Base-by-base conservation (phyloP, 805 yeast species). In the Kluyveromyces starmeri region DNA sequence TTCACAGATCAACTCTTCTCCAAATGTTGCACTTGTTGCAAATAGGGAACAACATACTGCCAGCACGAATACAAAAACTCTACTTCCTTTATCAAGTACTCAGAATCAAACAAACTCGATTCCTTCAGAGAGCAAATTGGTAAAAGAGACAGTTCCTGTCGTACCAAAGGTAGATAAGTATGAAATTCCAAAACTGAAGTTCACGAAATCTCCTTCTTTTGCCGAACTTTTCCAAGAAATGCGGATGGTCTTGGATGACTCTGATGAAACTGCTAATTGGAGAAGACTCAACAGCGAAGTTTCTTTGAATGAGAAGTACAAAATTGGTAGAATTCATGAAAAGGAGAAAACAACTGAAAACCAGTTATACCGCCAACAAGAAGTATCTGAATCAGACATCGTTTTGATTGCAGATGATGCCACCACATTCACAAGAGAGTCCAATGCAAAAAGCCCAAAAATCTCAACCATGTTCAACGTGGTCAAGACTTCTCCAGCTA, bases 191-290 rank as follows among this genome's bases (percentile, higher is more conserved):
- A 33, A 14, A 19, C 37, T 40, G 1, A 28, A 29, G 2, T 46
- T 54, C 34, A 42, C 40, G 11, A 48, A 49, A 34, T 56, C 61
- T 2, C 47, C 55, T 13, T 56, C 61, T 0, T 53, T 48, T 32
- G 39, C 46, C 12, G 58, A 56, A 32, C 34, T 56, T 16, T 56
- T 55, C 29, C 47, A 51, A 21, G 53, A 48, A 20, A 56, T 55
- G 51, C 37, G 56, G 26, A 25, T 48, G 4, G 55, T 56, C 5
- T 38, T 56, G 12, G 61, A 53, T 41, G 55, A 51, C 13, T 33
- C 41, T 11, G 61, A 56, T 39, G 58, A 56, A 7, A 39, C 41
- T 11, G 53, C 51, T 27, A 56, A 55, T 33, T 56, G 61, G 61
- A 50, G 43, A 27, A 45, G 52, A 9, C 35, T 55, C 14, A 41